Evolutionary conservation across 225 moss, liverwort and hornwort species (phyloP), one percentile per base, ranked within the genome.

Genomic region (Polytrichum formosum): DNA sequence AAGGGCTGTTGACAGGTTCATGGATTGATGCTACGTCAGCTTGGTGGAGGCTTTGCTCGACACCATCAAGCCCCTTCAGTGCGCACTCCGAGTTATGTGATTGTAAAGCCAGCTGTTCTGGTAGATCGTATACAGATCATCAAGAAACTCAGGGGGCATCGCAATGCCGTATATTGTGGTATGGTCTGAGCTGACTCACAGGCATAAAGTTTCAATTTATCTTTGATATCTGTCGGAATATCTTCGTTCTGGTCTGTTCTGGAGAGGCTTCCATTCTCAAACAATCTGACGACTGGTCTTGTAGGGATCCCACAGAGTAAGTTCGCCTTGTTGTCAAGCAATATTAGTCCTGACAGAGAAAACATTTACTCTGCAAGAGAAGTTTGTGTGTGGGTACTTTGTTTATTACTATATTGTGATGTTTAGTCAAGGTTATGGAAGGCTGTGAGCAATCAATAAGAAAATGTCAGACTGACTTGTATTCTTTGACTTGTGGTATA

Each of bases 161-260:
- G 94, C 58, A 91, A 94, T 82, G 98, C 98, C 62, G 98, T 98
- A 25, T 98, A 98, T 78, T 98, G 98, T 76, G 94, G 97, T 98
- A 98, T 53, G 93, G 81, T 20, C 64, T 37, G 69, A 55, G 22
- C 53, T 46, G 68, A 28, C 60, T 56, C 18, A 69, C 63, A 56
- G 63, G 58, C 75, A 5, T 75, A 54, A 77, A 46, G 16, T 46
- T 46, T 13, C 46, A 46, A 46, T 46, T 13, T 46, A 46, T 16
- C 46, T 46, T 46, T 46, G 46, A 46, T 13, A 46, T 46, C 46
- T 46, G 46, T 46, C 46, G 1, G 46, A 46, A 46, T 46, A 13
- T 46, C 46, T 46, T 46, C 4, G 16, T 46, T 16, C 46, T 46
- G 37, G 10, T 37, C 37, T 37, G 37, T 3, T 37, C 2, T 37